Base-by-base conservation (phyloP, 2,329 filamentous ascomycete species). In the Xylariaceae sp. region DNA sequence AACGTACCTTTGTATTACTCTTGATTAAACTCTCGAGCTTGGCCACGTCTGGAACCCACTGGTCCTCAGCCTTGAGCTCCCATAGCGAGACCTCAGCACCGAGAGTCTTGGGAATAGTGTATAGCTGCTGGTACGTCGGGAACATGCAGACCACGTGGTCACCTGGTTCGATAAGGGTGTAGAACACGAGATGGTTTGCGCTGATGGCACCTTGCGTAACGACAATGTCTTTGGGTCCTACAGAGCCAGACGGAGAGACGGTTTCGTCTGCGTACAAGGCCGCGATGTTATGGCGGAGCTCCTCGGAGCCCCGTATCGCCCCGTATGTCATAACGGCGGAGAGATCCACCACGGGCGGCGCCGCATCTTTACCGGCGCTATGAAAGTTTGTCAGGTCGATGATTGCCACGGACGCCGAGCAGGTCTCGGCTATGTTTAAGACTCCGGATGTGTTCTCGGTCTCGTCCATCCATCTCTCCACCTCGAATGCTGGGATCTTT, bases 81-180 rank as follows among this genome's bases (percentile, higher is more conserved):
- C 89, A 95, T 10, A 92, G 64, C 34, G 82, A 82, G 14, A 94
- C 85, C 47, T 88, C 79, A 1, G 87, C 88, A 0, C 89, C 88
- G 5, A 94, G 68, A 29, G 82, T 85, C 54, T 75, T 73, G 0
- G 89, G 88, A 1, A 94, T 79, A 8, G 81, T 73, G 60, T 92
- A 93, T 2, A 95, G 75, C 57, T 93, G 88, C 63, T 93, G 87
- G 58, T 93, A 94, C 1, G 88, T 92, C 11, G 90, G 89, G 61
- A 90, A 88, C 47, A 93, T 86, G 59, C 87, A 93, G 47, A 95
- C 77, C 37, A 92, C 85, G 72, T 95, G 89, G 60, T 95, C 88
- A 1, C 83, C 86, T 0, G 82, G 79, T 0, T 80, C 79, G 2
- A 93, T 62, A 6, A 93, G 71, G 1, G 83, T 74, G 63, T 91